Conservation (phyloP, 2,329 filamentous ascomycete species). For the Dactylellina sp. region DNA sequence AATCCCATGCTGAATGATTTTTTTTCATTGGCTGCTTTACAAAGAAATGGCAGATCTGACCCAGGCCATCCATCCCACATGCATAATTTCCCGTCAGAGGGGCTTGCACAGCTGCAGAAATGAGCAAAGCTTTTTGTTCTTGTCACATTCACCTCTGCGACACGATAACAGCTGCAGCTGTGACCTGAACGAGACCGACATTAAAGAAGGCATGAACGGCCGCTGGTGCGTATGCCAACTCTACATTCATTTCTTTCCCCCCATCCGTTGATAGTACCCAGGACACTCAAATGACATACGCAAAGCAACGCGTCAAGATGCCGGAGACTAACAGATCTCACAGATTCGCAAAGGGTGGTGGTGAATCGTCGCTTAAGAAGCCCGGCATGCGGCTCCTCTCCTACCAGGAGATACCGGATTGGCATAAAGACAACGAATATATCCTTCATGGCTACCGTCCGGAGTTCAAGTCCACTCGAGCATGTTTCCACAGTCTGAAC, state of each 20-base stretch:
- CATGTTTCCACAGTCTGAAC: conserved; percentile 64
- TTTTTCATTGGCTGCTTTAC: not conserved
- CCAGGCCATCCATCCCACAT: not conserved
- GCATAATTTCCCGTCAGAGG: conserved; percentile 28
- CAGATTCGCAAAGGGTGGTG: conserved; percentile 8
- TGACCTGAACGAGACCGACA: conserved; percentile 7
- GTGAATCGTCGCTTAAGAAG: conserved; percentile 23
- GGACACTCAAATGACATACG: not conserved
- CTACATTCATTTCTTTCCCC: not conserved
- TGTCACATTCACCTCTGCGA: not conserved
- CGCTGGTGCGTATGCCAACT: conserved; percentile 2
- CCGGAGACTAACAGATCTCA: conserved; percentile 16
- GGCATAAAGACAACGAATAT: conserved; percentile 65
- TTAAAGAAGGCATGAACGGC: conserved; percentile 19
- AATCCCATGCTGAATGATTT: not conserved
- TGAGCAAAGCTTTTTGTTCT: too few species aligned
- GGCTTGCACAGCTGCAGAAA: not conserved
- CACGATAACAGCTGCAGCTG: too few species aligned
- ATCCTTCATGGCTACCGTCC: conserved; percentile 66
- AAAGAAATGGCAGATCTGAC: conserved; percentile 1
- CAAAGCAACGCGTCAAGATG: conserved; percentile 24
- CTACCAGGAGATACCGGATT: conserved; percentile 64
- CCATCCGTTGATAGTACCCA: not conserved
- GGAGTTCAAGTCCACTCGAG: conserved; percentile 62
- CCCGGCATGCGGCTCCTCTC: conserved; percentile 59